Evolutionary conservation across 2,329 filamentous ascomycete genomes (phyloP), one percentile per base, ranked within the genome.

Genomic region (Pleurostoma richardsiae): DNA sequence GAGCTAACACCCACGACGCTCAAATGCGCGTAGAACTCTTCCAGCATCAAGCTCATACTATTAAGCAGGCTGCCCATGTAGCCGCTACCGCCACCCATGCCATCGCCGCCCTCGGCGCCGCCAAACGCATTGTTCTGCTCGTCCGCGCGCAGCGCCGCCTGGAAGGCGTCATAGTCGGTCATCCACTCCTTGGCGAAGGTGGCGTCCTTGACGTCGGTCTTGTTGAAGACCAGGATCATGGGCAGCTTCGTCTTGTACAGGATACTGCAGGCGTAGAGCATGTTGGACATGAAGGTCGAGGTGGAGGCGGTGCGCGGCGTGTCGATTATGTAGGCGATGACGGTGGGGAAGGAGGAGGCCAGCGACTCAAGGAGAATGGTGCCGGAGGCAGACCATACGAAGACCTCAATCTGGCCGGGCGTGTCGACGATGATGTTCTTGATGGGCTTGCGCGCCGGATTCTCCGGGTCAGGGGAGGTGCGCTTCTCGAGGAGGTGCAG

Each of bases 141-240:
- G 60, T 97, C 94, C 29, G 80, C 72, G 42, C 82, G 80, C 41
- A 99, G 74, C 1, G 95, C 92, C 11, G 82, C 82, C 64, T 97
- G 94, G 70, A 99, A 99, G 1, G 88, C 83, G 55, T 99, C 94
- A 60, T 96, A 99, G 66, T 99, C 92, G 5, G 91, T 95, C 94
- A 99, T 99, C 94, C 95, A 99, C 63, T 97, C 90, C 70, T 92
- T 94, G 1, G 91, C 94, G 60, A 96, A 96, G 29, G 81, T 79
- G 0, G 90, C 89, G 59, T 95, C 87, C 65, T 95, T 90, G 39
- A 95, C 90, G 60, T 99, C 94, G 0, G 91, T 96, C 73, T 99
- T 99, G 76, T 99, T 99, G 77, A 99, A 97, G 8, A 99, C 94
- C 6, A 99, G 73, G 45, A 99, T 95, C 94, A 99, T 99, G 28